Conservation (phyloP, 1,284 basidiomycete species). For the Pseudozyma pruni region DNA sequence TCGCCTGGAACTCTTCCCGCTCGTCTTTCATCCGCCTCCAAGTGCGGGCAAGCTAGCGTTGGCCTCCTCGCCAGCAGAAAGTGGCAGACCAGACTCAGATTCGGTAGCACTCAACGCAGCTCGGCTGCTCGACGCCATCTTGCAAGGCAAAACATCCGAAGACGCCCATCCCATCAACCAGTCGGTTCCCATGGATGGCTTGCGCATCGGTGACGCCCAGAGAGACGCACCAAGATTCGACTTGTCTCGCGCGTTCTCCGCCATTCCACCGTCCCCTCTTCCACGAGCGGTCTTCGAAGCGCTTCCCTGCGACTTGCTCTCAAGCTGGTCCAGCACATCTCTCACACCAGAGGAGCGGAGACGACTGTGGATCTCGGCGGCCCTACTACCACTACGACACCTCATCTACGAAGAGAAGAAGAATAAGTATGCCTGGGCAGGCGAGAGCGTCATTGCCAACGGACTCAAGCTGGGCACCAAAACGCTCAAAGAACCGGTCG, state of each 20-base stretch:
- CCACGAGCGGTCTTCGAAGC: constrained; percentile 32
- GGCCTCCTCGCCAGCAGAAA: background rate
- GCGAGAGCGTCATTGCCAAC: constrained; percentile 48
- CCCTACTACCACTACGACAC: constrained; percentile 47
- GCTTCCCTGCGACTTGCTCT: constrained; percentile 24
- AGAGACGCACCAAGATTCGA: constrained; percentile 8
- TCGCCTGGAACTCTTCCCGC: constrained; percentile 53
- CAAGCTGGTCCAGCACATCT: constrained; percentile 25
- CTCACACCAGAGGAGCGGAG: constrained; percentile 30
- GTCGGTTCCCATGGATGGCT: constrained; percentile 30
- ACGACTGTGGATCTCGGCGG: constrained; percentile 52
- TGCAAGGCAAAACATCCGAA: constrained; percentile 18
- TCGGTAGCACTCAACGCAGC: constrained; percentile 41
- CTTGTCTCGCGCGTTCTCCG: constrained; percentile 30
- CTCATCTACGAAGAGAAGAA: constrained; percentile 55
- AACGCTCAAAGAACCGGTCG: constrained; percentile 57
- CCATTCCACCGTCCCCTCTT: constrained; percentile 14
- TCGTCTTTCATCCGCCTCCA: constrained; percentile 57
- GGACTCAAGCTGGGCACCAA: constrained; percentile 63
- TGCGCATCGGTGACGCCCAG: constrained; percentile 17
- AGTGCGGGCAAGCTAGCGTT: constrained; percentile 22
- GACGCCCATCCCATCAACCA: constrained; percentile 12
- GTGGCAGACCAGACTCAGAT: constrained; percentile 12
- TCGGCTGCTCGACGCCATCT: constrained; percentile 39
- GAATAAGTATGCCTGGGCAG: constrained; percentile 55